Conservation (phyloP, 106 monocot genomes). For the Phalaenopsis aphrodite region DNA sequence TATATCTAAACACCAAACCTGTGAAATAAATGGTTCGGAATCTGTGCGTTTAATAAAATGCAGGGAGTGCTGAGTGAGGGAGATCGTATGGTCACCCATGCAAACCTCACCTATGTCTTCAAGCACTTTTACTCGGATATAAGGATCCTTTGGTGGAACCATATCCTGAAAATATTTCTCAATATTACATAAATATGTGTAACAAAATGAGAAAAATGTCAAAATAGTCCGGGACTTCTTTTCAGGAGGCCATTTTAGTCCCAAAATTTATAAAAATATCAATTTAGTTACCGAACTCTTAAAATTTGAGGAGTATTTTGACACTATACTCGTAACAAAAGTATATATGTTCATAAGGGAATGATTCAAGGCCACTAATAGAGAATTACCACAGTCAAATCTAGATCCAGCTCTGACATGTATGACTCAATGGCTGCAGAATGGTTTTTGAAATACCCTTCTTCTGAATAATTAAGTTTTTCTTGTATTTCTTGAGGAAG, state of each 20-base stretch:
- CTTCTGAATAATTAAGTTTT: slow-evolving; percentile 71
- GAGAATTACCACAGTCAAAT: slow-evolving; percentile 75
- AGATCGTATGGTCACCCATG: slow-evolving; percentile 63
- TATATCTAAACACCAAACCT: slow-evolving; percentile 31
- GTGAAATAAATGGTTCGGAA: slow-evolving; percentile 80
- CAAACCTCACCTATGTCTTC: slow-evolving; percentile 76
- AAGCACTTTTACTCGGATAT: slow-evolving; percentile 78
- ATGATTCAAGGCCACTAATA: neutral
- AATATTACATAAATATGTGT: no score
- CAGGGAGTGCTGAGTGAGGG: slow-evolving; percentile 61
- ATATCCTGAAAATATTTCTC: slow-evolving; percentile 43
- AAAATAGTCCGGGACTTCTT: no score
- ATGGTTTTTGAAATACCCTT: slow-evolving; percentile 89
- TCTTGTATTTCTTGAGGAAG: slow-evolving; percentile 90
- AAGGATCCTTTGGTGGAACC: slow-evolving; percentile 98
- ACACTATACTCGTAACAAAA: neutral
- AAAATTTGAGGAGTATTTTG: no score
- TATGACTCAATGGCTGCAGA: slow-evolving; percentile 75
- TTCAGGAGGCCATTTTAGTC: no score
- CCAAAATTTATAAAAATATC: no score
- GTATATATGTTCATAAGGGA: neutral
- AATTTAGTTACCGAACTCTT: no score
- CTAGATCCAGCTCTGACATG: slow-evolving; percentile 80
- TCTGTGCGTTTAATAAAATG: slow-evolving; percentile 85
- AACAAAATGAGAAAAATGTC: neutral